Evolutionary conservation across 495 filamentous ascomycete species (phyloP).

Genomic region (Penicillium turbatum): DNA sequence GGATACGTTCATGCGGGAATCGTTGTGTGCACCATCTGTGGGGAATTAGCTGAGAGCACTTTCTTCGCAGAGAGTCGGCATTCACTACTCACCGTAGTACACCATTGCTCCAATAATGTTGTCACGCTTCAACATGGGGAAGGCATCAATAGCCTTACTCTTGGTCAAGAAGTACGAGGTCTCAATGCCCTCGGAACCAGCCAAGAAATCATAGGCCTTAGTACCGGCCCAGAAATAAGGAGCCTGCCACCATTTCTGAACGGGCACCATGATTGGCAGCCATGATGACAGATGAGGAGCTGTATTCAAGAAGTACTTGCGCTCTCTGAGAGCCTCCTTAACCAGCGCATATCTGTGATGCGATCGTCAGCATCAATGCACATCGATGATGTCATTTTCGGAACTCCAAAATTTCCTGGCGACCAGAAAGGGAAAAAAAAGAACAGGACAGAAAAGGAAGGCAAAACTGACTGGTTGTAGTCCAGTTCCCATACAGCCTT

Average conservation of each 20-base stretch:
- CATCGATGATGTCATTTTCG: background rate
- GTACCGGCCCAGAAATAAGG: slow-evolving; percentile 98
- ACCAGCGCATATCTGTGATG: slow-evolving; percentile 71
- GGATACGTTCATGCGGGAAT: slow-evolving; percentile 97
- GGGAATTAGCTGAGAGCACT: background rate
- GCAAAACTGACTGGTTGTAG: slow-evolving; percentile 67
- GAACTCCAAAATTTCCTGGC: background rate
- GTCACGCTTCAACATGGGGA: slow-evolving; percentile 93
- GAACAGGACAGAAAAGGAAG: slow-evolving; percentile 6
- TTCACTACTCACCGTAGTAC: slow-evolving; percentile 69
- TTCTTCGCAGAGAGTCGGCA: background rate
- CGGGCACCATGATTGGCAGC: slow-evolving; percentile 96
- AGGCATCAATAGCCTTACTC: slow-evolving; percentile 90
- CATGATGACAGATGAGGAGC: slow-evolving; percentile 92
- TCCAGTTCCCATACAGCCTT: slow-evolving; percentile 97
- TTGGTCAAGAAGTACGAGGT: slow-evolving; percentile 94
- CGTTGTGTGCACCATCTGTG: slow-evolving; percentile 88
- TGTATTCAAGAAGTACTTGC: slow-evolving; percentile 93
- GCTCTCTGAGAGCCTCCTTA: slow-evolving; percentile 90
- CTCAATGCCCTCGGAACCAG: slow-evolving; percentile 94
- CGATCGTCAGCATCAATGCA: slow-evolving; percentile 13
- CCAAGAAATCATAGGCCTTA: slow-evolving; percentile 91
- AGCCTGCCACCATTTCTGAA: slow-evolving; percentile 95
- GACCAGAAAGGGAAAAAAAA: background rate
- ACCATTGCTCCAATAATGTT: slow-evolving; percentile 87